Conservation (phyloP, 306 rosid genomes). For the Mimosa bimucronata region DNA sequence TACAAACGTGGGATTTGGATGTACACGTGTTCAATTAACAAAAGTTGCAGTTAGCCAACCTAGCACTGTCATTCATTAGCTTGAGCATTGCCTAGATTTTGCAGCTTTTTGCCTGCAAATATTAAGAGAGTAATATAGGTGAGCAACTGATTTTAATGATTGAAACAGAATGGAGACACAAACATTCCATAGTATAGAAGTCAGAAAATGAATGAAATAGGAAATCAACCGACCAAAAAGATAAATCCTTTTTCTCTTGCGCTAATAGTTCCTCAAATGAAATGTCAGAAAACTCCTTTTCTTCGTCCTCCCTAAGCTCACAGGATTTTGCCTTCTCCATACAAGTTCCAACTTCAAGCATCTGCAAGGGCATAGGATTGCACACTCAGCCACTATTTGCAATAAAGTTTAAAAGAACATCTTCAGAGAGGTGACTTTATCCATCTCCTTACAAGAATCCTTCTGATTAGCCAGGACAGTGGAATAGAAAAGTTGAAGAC, state of each 20-base stretch:
- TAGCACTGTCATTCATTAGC: conserved; percentile 43
- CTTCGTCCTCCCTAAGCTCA: conserved; percentile 47
- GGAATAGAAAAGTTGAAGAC: neutral
- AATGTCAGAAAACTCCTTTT: conserved; percentile 59
- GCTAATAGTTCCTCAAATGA: conserved; percentile 89
- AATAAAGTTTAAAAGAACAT: conserved; percentile 7
- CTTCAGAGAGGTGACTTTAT: neutral
- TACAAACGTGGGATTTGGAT: conserved; percentile 38
- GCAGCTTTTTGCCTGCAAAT: conserved; percentile 81
- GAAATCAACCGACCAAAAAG: conserved; percentile 73
- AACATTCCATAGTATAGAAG: conserved; percentile 7
- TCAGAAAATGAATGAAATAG: conserved; percentile 9
- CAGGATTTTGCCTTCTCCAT: conserved; percentile 63
- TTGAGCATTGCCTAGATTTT: conserved; percentile 64
- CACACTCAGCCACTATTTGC: conserved; percentile 36
- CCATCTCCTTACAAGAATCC: neutral
- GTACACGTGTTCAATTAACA: conserved; percentile 46
- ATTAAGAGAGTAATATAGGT: conserved; percentile 24
- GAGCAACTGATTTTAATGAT: neutral
- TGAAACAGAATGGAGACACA: neutral
- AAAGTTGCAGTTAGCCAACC: conserved; percentile 46
- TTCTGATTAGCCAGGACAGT: neutral
- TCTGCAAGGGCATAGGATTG: conserved; percentile 41
- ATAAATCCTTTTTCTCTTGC: conserved; percentile 89
- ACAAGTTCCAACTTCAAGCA: conserved; percentile 70